phyloP scores from a whole-genome alignment of 306 rosid genomes.

The Gynostemma pentaphyllum region DNA sequence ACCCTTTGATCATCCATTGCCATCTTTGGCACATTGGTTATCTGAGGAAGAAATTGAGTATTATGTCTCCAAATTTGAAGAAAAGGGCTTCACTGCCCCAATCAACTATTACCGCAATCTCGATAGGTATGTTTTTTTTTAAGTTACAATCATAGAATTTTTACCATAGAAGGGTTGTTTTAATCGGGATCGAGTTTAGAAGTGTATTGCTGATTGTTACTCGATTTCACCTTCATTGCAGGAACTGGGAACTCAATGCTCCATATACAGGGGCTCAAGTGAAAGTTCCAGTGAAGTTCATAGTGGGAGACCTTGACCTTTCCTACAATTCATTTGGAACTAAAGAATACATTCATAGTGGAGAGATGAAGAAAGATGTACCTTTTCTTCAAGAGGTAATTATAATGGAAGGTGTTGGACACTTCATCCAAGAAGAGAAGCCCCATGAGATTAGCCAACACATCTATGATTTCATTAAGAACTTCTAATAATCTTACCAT shows the following conservation, averaged over 20 bases:
- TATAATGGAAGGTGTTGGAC: conserved; percentile 64
- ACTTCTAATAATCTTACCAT: conserved; percentile 12
- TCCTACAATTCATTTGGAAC: conserved; percentile 34
- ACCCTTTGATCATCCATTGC: conserved; percentile 31
- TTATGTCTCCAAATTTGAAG: conserved; percentile 38
- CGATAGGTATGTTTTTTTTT: conserved; percentile 21
- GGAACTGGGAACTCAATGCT: conserved; percentile 76
- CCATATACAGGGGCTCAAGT: conserved; percentile 54
- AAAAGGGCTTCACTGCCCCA: conserved; percentile 58
- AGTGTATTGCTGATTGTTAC: not conserved
- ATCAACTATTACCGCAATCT: conserved; percentile 63
- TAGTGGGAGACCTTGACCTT: conserved; percentile 69
- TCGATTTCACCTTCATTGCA: conserved; percentile 7
- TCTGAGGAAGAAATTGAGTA: conserved; percentile 52
- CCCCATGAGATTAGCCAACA: conserved; percentile 44
- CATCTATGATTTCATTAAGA: conserved; percentile 47
- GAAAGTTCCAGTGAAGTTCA: conserved; percentile 61
- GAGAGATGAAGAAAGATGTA: conserved; percentile 56
- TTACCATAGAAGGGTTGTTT: too few species aligned
- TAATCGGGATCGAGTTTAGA: too few species aligned
- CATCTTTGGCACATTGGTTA: conserved; percentile 54
- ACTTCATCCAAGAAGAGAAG: conserved; percentile 58
- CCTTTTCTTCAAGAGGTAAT: conserved; percentile 60
- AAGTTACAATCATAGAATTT: too few species aligned
- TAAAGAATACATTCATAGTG: conserved; percentile 62